phyloP scores from a whole-genome alignment of 257 asterid genomes.

The Fraxinus americana region DNA sequence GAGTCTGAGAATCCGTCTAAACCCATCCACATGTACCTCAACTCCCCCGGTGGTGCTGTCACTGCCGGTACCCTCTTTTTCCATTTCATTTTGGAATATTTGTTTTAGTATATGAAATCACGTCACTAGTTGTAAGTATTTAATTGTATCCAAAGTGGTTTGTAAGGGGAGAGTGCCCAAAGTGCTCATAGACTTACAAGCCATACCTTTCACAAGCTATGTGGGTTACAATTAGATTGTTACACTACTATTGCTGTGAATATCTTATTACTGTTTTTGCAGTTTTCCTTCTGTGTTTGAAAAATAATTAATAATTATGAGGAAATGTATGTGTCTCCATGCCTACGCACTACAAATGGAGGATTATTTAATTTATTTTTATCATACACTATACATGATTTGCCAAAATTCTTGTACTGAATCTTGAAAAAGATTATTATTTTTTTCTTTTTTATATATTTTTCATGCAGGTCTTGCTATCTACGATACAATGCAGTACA shows the following conservation, averaged over 20 bases:
- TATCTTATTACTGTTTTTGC: not conserved
- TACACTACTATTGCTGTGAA: not conserved
- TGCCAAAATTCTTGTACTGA: not conserved
- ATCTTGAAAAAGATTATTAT: not conserved
- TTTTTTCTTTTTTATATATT: not conserved
- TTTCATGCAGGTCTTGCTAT: slow-evolving; percentile 78
- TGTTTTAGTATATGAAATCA: not conserved
- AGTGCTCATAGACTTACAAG: not conserved
- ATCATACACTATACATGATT: not conserved
- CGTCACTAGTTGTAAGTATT: too few species aligned
- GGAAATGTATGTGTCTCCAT: too few species aligned
- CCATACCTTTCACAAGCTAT: too few species aligned
- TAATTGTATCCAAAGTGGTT: too few species aligned
- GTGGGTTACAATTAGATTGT: not conserved
- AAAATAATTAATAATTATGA: too few species aligned
- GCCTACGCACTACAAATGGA: not conserved
- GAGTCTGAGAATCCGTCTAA: slow-evolving; percentile 91
- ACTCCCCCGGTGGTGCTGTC: slow-evolving; percentile 95
- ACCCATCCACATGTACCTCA: slow-evolving; percentile 89
- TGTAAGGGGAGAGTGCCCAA: not conserved
- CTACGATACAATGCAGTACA: slow-evolving; percentile 94
- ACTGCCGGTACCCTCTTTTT: slow-evolving; percentile 60
- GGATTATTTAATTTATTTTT: not conserved
- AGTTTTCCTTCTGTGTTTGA: too few species aligned
- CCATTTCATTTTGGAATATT: not conserved